Base-by-base conservation (phyloP, 345 rosid species). In the Eucalyptus camaldulensis region DNA sequence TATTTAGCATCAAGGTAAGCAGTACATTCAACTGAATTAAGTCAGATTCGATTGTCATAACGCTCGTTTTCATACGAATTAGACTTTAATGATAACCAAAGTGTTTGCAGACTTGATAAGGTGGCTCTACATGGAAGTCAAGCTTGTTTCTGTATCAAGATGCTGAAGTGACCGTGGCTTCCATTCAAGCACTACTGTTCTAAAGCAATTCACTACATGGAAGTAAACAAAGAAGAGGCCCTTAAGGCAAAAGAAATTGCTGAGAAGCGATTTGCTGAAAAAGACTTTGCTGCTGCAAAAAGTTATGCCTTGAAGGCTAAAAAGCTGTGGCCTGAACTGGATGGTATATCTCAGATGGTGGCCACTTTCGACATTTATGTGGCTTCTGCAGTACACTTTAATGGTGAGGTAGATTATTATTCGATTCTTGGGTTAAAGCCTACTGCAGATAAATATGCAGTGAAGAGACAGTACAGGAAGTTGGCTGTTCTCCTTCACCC, bases 401-500 rank as follows among this genome's bases (percentile, higher is more conserved):
- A 95, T 89, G 98, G 98, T 33, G 94, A 93, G 86, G 91, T 96
- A 56, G 99, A 98, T 90, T 95, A 96, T 88, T 97, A 95, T 90
- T 94, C 97, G 3, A 93, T 97, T 87, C 99, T 98, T 85, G 99
- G 99, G 62, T 91, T 98, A 90, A 98, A 95, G 93, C 98, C 99
- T 49, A 93, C 98, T 8, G 98, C 98, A 7, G 98, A 96, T 86
- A 96, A 92, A 90, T 94, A 95, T 65, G 94, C 98, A 11, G 98
- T 95, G 89, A 98, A 98, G 94, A 98, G 95, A 90, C 99, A 95
- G 94, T 98, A 95, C 88, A 94, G 90, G 95, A 98, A 95, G 93
- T 93, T 96, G 97, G 99, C 98, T 19, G 98, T 95, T 88, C 89
- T 96, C 93, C 98, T 98, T 49, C 99, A 98, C 88, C 98, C 99